Conservation (phyloP, 2,329 filamentous ascomycete species). For the Monilinia aucupariae region DNA sequence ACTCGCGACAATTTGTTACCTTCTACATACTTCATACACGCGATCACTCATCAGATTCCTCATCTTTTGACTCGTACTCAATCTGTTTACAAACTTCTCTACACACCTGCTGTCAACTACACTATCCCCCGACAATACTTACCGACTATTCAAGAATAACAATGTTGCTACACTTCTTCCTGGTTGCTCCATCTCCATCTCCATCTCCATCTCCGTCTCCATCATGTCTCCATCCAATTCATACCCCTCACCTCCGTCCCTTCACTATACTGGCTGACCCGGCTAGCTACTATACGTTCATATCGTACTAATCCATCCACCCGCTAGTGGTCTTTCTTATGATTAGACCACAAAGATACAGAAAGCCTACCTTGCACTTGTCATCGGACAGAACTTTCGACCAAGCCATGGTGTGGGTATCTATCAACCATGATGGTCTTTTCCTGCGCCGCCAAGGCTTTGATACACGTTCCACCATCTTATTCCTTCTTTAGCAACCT, state of each 20-base stretch:
- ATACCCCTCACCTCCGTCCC: not conserved
- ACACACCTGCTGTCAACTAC: not conserved
- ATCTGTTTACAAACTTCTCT: not conserved
- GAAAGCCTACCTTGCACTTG: conserved; percentile 4
- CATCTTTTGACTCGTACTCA: not conserved
- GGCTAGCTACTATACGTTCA: not conserved
- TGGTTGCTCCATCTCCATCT: conserved; percentile 5
- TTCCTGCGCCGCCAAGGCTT: conserved; percentile 12
- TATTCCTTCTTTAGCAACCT: conserved; percentile 16
- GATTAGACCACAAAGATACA: not conserved
- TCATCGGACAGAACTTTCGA: not conserved
- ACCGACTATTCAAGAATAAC: conserved; percentile 14
- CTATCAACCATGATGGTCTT: not conserved
- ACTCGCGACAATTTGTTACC: conserved; percentile 16
- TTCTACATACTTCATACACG: conserved; percentile 9
- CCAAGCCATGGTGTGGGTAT: conserved; percentile 1
- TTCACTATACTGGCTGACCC: not conserved
- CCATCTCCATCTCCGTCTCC: not conserved
- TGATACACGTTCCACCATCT: conserved; percentile 13
- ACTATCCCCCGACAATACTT: conserved; percentile 4
- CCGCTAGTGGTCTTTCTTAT: not conserved
- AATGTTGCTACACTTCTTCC: conserved; percentile 1
- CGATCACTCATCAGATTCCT: not conserved
- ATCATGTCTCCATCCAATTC: not conserved
- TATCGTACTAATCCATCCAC: not conserved